Percentiles rank a stretch among this genome's conserved stretches.
These are phyloP conservation scores for Pleurotus pulmonarius DNA, from an alignment of 768 basidiomycete genomes.

Conservation along the genomic window DNA sequence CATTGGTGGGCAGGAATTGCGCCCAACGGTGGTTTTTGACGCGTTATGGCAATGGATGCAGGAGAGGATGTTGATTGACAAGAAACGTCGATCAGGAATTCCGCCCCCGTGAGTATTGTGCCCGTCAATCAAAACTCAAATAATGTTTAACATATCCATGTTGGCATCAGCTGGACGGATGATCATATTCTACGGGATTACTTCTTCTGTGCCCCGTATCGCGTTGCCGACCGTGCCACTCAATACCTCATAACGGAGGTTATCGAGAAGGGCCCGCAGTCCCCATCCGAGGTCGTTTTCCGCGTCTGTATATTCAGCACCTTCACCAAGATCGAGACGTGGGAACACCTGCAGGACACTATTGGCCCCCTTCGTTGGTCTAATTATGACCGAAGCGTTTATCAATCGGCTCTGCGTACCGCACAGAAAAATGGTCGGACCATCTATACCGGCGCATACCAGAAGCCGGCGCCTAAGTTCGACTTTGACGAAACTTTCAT, in stretches of 20 bases:
- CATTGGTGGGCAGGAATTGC: slow-evolving; percentile 34
- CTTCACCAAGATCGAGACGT: slow-evolving; percentile 72
- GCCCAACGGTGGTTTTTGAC: slow-evolving; percentile 52
- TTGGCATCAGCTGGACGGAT: slow-evolving; percentile 57
- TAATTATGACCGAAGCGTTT: slow-evolving; percentile 48
- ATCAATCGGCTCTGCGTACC: slow-evolving; percentile 46
- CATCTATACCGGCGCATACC: slow-evolving; percentile 73
- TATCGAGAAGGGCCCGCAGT: slow-evolving; percentile 62
- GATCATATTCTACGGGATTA: slow-evolving; percentile 53
- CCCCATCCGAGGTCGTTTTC: slow-evolving; percentile 61
- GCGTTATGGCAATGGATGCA: slow-evolving; percentile 58
- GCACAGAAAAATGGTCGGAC: slow-evolving; percentile 31
- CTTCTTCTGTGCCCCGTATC: slow-evolving; percentile 73
- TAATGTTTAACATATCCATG: neutral
- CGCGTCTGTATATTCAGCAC: slow-evolving; percentile 68
- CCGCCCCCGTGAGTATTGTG: slow-evolving; percentile 44
- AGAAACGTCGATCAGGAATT: slow-evolving; percentile 44
- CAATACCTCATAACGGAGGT: slow-evolving; percentile 71
- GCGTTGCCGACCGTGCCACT: slow-evolving; percentile 65
- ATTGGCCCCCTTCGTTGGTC: slow-evolving; percentile 63
- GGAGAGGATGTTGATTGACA: slow-evolving; percentile 56
- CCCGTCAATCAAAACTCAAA: slow-evolving; percentile 1
- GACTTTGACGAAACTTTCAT: slow-evolving; percentile 41
- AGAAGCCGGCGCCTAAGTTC: slow-evolving; percentile 64
- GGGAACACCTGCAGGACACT: slow-evolving; percentile 50